Evolutionary conservation across 148 eudicot species (phyloP).

Genomic region (Diospyros lotus): DNA sequence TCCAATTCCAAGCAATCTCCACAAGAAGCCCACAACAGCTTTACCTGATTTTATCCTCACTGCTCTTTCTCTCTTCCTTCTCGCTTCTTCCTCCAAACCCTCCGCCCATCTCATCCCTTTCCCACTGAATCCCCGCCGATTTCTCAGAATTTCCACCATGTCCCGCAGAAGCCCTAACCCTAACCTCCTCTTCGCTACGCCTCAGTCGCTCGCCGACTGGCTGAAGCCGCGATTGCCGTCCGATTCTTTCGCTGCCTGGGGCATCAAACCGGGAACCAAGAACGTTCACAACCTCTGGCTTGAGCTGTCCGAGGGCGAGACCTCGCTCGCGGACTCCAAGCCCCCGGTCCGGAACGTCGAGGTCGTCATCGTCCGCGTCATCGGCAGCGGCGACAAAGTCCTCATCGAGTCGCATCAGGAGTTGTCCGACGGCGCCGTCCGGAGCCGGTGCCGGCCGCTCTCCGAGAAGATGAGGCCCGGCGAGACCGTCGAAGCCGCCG

Average conservation of each 20-base stretch:
- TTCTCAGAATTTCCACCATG: constrained; percentile 44
- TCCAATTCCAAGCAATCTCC: constrained; percentile 25
- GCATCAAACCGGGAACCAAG: constrained; percentile 83
- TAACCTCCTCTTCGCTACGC: constrained; percentile 37
- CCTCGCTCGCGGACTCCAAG: constrained; percentile 46
- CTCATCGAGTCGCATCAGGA: constrained; percentile 78
- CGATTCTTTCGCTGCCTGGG: constrained; percentile 78
- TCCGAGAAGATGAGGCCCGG: constrained; percentile 79
- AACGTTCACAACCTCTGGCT: constrained; percentile 88
- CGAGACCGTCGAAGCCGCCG: constrained; percentile 60
- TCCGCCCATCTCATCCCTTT: constrained; percentile 15
- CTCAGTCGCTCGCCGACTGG: constrained; percentile 79
- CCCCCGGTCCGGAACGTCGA: constrained; percentile 78
- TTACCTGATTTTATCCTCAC: constrained; percentile 70
- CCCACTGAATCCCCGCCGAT: constrained; percentile 29
- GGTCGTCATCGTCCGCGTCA: constrained; percentile 51
- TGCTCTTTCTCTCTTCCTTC: constrained; percentile 61
- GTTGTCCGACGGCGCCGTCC: constrained; percentile 62
- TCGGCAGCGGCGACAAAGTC: constrained; percentile 15
- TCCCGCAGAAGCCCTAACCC: constrained; percentile 32
- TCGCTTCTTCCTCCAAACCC: constrained; percentile 59
- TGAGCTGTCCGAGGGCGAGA: constrained; percentile 79
- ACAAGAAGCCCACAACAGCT: constrained; percentile 29
- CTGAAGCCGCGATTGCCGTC: constrained; percentile 62
- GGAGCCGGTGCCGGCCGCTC: constrained; percentile 48